Evolutionary conservation across 2,329 filamentous ascomycete genomes (phyloP).

Genomic region (Penicillium sumatraense): DNA sequence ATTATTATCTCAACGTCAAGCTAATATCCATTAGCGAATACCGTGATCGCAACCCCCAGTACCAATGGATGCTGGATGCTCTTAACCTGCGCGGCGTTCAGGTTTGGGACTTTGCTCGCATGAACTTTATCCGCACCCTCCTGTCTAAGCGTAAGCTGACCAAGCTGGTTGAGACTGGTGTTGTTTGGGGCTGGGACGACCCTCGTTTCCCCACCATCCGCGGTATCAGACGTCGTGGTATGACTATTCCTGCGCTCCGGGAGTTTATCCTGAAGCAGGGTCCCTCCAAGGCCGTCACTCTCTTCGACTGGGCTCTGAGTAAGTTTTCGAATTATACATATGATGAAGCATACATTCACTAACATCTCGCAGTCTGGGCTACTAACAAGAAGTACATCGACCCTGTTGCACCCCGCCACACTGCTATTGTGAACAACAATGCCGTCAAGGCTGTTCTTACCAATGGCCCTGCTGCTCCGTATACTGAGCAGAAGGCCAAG

Average conservation of each 20-base stretch:
- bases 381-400: conserved; percentile 83
- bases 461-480: conserved; percentile 66
- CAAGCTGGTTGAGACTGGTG: conserved; percentile 53
- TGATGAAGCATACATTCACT: not conserved
- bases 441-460: conserved; percentile 72
- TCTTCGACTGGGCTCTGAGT: conserved; percentile 54
- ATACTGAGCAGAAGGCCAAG: conserved; percentile 77
- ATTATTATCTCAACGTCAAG: not conserved
- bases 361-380: conserved; percentile 43
- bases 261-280: conserved; percentile 58
- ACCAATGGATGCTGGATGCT: conserved; percentile 56
- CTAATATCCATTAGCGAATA: conserved; percentile 47
- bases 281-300: conserved; percentile 53
- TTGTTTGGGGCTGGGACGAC: conserved; percentile 58
- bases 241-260: conserved; percentile 54
- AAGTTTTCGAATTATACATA: not conserved
- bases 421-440: conserved; percentile 71
- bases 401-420: conserved; percentile 74
- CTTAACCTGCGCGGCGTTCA: conserved; percentile 52
- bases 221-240: conserved; percentile 54
- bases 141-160: conserved; percentile 58
- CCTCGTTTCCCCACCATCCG: conserved; percentile 57
- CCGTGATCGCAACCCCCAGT: conserved; percentile 57
- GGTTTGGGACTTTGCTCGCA: conserved; percentile 58
- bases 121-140: conserved; percentile 57